Conservation (phyloP, 1,284 basidiomycete species). For the Sanghuangporus weigelae region DNA sequence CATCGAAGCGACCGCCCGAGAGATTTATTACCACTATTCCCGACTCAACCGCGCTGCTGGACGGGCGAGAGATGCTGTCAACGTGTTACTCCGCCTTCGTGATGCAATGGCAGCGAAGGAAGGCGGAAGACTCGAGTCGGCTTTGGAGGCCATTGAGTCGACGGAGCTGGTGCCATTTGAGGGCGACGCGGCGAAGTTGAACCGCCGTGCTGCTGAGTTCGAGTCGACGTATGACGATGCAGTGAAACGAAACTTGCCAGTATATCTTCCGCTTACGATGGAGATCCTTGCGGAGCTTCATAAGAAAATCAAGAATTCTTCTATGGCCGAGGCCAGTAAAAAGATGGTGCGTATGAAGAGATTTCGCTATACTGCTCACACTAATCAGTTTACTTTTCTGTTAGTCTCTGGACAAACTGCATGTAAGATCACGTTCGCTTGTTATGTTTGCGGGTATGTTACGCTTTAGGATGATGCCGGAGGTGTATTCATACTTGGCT, state of each 20-base stretch:
- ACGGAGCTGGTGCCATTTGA: constrained; percentile 89
- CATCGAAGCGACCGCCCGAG: constrained; percentile 74
- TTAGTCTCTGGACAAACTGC: constrained; percentile 55
- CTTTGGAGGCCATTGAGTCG: constrained; percentile 83
- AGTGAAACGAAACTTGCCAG: constrained; percentile 85
- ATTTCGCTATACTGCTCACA: background rate
- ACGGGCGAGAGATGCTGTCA: constrained; percentile 73
- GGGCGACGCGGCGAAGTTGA: constrained; percentile 80
- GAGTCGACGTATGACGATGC: constrained; percentile 75
- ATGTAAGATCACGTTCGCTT: constrained; percentile 73
- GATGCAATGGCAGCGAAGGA: constrained; percentile 78
- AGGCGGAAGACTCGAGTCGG: constrained; percentile 67
- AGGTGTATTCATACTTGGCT: constrained; percentile 87
- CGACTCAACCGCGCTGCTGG: constrained; percentile 70
- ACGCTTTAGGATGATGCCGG: constrained; percentile 84
- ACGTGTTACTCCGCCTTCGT: constrained; percentile 76
- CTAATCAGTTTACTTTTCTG: constrained; percentile 15
- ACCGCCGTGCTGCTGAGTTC: constrained; percentile 86
- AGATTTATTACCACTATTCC: constrained; percentile 87
- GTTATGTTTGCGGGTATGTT: constrained; percentile 88
- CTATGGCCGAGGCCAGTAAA: constrained; percentile 64
- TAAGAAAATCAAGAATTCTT: constrained; percentile 69
- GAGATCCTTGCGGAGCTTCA: constrained; percentile 82
- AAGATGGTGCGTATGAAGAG: constrained; percentile 52
- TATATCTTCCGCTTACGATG: constrained; percentile 92